phyloP scores from a whole-genome alignment of 2,329 filamentous ascomycete species.

The Raffaelea ambrosiae region DNA sequence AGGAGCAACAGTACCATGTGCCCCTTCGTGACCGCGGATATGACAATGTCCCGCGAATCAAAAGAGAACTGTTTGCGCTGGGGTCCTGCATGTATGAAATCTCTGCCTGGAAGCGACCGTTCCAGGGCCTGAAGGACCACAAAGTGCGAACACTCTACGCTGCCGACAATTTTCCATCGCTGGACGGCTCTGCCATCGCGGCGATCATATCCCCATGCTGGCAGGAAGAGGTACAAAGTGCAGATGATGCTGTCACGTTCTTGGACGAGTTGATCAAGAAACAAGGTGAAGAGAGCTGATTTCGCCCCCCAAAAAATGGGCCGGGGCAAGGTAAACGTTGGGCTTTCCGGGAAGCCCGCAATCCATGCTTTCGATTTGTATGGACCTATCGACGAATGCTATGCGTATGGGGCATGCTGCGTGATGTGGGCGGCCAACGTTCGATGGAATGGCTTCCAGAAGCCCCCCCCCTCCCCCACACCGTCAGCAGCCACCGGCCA shows the following conservation, averaged over 20 bases:
- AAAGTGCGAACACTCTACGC: not conserved
- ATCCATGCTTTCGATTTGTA: no score
- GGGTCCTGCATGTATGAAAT: not conserved
- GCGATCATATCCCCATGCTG: not conserved
- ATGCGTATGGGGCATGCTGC: no score
- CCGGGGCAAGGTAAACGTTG: no score
- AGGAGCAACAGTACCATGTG: not conserved
- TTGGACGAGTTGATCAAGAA: not conserved
- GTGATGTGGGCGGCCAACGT: no score
- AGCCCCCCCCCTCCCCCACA: no score
- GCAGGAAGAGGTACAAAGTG: not conserved
- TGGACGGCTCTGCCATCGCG: not conserved
- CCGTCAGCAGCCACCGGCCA: no score
- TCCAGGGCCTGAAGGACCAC: not conserved
- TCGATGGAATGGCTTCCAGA: no score
- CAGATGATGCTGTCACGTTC: not conserved
- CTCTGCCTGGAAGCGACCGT: not conserved
- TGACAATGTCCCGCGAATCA: no score
- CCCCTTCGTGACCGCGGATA: not conserved
- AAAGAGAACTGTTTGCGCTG: not conserved
- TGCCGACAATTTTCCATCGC: not conserved
- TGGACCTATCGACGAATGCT: no score
- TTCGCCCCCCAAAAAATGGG: no score
- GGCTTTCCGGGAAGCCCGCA: no score
- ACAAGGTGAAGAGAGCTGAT: no score